phyloP scores from a whole-genome alignment of 2,329 filamentous ascomycete genomes.

The Fusarium xyrophilum region DNA sequence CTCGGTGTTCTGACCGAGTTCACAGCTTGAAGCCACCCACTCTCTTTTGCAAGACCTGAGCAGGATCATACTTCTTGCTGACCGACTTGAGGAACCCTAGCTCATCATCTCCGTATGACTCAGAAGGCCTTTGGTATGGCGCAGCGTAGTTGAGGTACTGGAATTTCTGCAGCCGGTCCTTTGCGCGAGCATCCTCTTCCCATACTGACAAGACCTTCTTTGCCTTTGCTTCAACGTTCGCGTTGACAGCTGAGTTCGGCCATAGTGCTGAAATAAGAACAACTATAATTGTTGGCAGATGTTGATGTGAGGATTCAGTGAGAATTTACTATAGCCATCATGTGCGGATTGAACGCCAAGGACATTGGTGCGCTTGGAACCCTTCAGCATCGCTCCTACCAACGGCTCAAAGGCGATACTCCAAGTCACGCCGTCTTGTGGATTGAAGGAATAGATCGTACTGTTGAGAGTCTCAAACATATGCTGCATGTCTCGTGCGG shows the following conservation, averaged over 20 bases:
- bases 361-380: background rate
- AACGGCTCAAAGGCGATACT: background rate
- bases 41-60: background rate
- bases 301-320: fast-evolving
- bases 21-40: background rate
- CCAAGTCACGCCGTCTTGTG: background rate
- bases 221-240: fast-evolving
- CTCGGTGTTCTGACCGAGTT: fast-evolving
- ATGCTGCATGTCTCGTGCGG: background rate
- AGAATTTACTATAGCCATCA: background rate
- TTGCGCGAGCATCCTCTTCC: background rate
- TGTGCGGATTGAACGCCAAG: background rate
- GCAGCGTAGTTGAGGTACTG: slow-evolving; percentile 13
- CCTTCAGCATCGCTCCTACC: background rate
- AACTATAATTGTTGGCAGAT: background rate
- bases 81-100: background rate
- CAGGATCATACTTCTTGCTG: slow-evolving; percentile 3
- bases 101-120: background rate
- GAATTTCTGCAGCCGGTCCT: background rate
- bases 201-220: background rate
- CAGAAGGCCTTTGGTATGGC: background rate
- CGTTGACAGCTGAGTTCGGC: background rate
- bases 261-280: background rate
- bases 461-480: background rate
- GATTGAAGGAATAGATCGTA: fast-evolving